Evolutionary conservation across 2,329 filamentous ascomycete genomes (phyloP).

Genomic region (Neurospora crassa): DNA sequence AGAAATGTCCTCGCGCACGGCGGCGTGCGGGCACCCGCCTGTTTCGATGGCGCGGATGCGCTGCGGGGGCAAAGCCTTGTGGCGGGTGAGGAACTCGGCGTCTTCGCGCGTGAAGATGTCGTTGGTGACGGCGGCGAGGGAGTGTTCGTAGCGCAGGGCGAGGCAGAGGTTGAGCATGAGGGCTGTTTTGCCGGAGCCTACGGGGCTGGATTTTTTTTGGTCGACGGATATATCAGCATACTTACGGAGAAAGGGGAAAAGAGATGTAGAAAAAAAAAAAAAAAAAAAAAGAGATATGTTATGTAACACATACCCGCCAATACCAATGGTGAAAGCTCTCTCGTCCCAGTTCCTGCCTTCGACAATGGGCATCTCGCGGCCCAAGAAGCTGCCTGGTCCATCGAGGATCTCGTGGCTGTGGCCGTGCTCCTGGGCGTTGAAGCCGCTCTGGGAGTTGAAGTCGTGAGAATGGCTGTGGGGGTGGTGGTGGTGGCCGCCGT

Average conservation of each 20-base stretch:
- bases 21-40: slow-evolving; percentile 92
- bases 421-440: slow-evolving; percentile 64
- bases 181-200: slow-evolving; percentile 94
- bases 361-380: slow-evolving; percentile 86
- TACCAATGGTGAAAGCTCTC: slow-evolving; percentile 91
- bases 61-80: slow-evolving; percentile 70
- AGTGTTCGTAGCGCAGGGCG: slow-evolving; percentile 69
- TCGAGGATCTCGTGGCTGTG: slow-evolving; percentile 94
- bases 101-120: slow-evolving; percentile 99
- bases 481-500: slow-evolving; percentile 21
- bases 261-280: neutral
- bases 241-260: neutral
- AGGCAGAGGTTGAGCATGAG: slow-evolving; percentile 91
- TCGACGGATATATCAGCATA: too few species aligned
- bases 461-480: slow-evolving; percentile 47
- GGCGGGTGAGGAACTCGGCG: slow-evolving; percentile 87
- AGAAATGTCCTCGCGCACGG: slow-evolving; percentile 92
- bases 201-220: slow-evolving; percentile 51
- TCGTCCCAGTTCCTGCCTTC: slow-evolving; percentile 82
- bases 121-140: slow-evolving; percentile 92
- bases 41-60: slow-evolving; percentile 96
- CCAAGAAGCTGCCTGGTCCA: slow-evolving; percentile 81
- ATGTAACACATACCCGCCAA: slow-evolving; percentile 92
- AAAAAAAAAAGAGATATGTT: too few species aligned
- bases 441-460: slow-evolving; percentile 39